phyloP scores from a whole-genome alignment of 352 stramenopile species.

The Phytophthora chlamydospora region DNA sequence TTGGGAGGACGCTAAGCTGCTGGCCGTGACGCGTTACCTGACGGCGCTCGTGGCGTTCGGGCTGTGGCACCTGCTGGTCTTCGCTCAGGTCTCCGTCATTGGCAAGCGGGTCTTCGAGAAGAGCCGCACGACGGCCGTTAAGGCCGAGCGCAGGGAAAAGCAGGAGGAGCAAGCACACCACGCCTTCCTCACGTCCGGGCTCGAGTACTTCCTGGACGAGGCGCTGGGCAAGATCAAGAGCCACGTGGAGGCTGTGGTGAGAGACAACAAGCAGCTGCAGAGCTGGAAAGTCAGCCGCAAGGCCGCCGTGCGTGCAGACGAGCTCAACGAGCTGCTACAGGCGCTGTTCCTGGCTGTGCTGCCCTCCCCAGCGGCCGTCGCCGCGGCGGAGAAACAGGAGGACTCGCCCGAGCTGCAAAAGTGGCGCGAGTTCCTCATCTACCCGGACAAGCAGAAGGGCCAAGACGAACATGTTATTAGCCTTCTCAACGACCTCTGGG shows the following conservation, averaged over 20 bases:
- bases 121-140: constrained; percentile 28
- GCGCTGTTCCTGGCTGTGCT: constrained; percentile 65
- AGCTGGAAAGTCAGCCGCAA: constrained; percentile 79
- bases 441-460: constrained; percentile 67
- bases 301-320: constrained; percentile 63
- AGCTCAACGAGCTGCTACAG: constrained; percentile 80
- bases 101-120: constrained; percentile 81
- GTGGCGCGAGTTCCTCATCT: constrained; percentile 80
- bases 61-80: constrained; percentile 83
- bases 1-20: constrained; percentile 77
- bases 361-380: constrained; percentile 37
- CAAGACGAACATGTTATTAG: constrained; percentile 82
- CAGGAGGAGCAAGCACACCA: constrained; percentile 60
- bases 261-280: constrained; percentile 57
- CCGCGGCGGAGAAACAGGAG: constrained; percentile 37
- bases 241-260: constrained; percentile 66
- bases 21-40: constrained; percentile 77
- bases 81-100: constrained; percentile 78
- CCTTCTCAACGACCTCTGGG: constrained; percentile 83
- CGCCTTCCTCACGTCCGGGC: constrained; percentile 70
- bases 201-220: constrained; percentile 84
- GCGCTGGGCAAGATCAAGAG: constrained; percentile 61
- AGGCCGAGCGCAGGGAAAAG: constrained; percentile 29
- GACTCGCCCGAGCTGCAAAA: constrained; percentile 36
- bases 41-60: constrained; percentile 76